phyloP scores from a whole-genome alignment of 495 filamentous ascomycete species.

The Trichoderma orchidacearum region DNA sequence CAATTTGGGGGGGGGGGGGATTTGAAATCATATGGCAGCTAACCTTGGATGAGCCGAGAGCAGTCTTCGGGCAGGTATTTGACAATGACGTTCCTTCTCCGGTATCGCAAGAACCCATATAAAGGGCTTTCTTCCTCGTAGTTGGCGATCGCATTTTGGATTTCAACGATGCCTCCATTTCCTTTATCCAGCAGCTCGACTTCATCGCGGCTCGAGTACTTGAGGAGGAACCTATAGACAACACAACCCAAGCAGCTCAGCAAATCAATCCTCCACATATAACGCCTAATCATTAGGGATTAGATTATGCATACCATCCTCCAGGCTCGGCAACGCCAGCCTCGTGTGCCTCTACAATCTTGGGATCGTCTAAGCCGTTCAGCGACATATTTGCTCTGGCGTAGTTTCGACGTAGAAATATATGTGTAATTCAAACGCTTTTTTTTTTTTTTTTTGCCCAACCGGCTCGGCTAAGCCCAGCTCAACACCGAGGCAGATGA shows the following conservation, averaged over 20 bases:
- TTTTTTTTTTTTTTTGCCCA: not conserved
- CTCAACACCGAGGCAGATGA: not conserved
- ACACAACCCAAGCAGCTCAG: slow-evolving; percentile 1
- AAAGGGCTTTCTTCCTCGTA: slow-evolving; percentile 78
- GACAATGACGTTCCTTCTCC: slow-evolving; percentile 78
- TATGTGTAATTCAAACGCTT: slow-evolving; percentile 4
- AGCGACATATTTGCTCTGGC: slow-evolving; percentile 59
- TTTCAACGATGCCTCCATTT: slow-evolving; percentile 71
- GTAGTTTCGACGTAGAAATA: not conserved
- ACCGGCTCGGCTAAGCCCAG: not conserved
- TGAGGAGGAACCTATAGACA: slow-evolving; percentile 71
- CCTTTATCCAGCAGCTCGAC: slow-evolving; percentile 68
- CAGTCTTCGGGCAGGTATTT: slow-evolving; percentile 86
- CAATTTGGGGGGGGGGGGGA: not conserved
- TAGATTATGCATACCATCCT: slow-evolving; percentile 65
- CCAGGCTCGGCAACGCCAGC: slow-evolving; percentile 67
- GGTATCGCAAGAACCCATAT: slow-evolving; percentile 83
- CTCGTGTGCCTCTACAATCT: slow-evolving; percentile 75
- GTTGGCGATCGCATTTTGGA: slow-evolving; percentile 59
- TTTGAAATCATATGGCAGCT: slow-evolving; percentile 1
- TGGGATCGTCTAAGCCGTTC: slow-evolving; percentile 82
- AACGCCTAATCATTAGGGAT: not conserved
- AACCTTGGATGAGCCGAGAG: slow-evolving; percentile 77
- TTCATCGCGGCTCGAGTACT: slow-evolving; percentile 81
- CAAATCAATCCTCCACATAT: not conserved